Conservation (phyloP, 177 flowering plant species). For the Vitis hybrid region DNA sequence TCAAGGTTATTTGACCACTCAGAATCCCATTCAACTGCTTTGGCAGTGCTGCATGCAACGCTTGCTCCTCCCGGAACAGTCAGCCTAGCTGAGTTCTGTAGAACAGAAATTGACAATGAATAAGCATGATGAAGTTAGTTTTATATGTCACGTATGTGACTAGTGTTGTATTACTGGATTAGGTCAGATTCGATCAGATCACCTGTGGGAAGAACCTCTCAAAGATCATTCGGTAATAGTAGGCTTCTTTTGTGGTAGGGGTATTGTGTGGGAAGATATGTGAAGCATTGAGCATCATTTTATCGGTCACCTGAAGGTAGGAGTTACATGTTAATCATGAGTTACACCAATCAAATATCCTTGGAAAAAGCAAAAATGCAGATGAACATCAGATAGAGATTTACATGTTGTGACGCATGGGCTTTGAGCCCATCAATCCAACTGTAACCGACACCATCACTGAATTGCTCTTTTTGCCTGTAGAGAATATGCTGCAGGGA, state of each 20-base stretch:
- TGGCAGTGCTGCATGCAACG: slow-evolving; percentile 87
- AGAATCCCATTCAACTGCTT: slow-evolving; percentile 83
- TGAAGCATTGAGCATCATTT: slow-evolving; percentile 75
- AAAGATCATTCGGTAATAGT: slow-evolving; percentile 83
- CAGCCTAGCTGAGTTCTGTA: slow-evolving; percentile 76
- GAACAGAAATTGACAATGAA: not conserved
- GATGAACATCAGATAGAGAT: slow-evolving; percentile 4
- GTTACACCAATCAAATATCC: not conserved
- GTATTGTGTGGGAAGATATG: slow-evolving; percentile 78
- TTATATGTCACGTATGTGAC: not conserved
- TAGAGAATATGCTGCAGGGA: slow-evolving; percentile 75
- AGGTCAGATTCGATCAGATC: not conserved
- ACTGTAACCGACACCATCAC: slow-evolving; percentile 92
- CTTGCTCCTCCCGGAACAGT: slow-evolving; percentile 90
- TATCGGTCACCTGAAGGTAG: slow-evolving; percentile 58
- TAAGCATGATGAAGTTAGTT: not conserved
- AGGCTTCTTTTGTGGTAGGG: slow-evolving; percentile 76
- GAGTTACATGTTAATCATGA: not conserved
- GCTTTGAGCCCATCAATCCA: slow-evolving; percentile 92
- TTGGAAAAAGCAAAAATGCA: not conserved
- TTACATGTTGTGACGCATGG: slow-evolving; percentile 71
- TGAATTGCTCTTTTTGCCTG: slow-evolving; percentile 91
- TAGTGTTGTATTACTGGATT: not conserved
- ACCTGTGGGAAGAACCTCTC: slow-evolving; percentile 96
- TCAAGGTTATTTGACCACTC: slow-evolving; percentile 76